Conservation (phyloP, 805 yeast genomes). For the Saccharomycopsis fodiens region DNA sequence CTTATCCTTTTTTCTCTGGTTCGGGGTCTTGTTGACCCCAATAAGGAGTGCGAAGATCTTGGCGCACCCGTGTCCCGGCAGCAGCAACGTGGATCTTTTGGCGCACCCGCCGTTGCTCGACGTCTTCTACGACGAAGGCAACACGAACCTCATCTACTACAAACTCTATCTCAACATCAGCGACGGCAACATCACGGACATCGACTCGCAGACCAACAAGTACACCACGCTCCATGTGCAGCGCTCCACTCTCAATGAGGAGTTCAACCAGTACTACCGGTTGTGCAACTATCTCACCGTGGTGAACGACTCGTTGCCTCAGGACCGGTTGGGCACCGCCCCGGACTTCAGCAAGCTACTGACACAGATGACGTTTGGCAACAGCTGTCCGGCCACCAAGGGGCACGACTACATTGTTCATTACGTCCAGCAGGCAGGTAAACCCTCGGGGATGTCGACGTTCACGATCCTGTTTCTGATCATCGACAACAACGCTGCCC, state of each 20-base stretch:
- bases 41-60: background rate
- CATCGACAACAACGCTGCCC: conserved; percentile 32
- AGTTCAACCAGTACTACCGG: conserved; percentile 34
- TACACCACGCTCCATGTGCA: conserved; percentile 42
- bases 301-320: background rate
- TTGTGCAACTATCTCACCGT: conserved; percentile 31
- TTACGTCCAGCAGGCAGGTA: conserved; percentile 23
- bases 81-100: background rate
- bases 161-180: background rate
- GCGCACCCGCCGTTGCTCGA: conserved; percentile 13
- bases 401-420: conserved; percentile 25
- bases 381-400: conserved; percentile 26
- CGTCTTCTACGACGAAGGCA: conserved; percentile 15
- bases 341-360: conserved; percentile 6
- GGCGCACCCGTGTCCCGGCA: conserved; percentile 6
- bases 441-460: conserved; percentile 35
- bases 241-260: conserved; percentile 35
- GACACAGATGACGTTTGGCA: background rate
- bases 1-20: background rate
- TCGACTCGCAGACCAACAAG: conserved; percentile 37
- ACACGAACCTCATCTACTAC: conserved; percentile 13
- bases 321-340: background rate
- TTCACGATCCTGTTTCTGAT: conserved; percentile 36
- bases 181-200: conserved; percentile 31
- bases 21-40: background rate